phyloP scores from a whole-genome alignment of 2,329 filamentous ascomycete species.

The Paracoccidioides brasiliensis region DNA sequence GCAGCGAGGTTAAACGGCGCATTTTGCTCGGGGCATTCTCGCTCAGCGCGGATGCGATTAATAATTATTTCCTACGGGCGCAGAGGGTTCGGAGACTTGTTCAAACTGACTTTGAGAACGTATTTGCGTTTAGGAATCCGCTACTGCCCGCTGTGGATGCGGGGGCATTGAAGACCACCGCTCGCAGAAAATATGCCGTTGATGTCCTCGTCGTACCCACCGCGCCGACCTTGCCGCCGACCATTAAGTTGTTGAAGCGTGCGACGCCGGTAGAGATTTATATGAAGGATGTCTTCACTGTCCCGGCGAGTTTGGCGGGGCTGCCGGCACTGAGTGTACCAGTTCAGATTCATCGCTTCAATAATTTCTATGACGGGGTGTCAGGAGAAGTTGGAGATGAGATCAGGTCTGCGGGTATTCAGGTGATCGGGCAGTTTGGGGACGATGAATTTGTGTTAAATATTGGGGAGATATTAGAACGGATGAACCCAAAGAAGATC shows the following conservation, averaged over 20 bases:
- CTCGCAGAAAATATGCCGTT: slow-evolving; percentile 43
- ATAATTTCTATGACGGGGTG: background rate
- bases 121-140: slow-evolving; percentile 59
- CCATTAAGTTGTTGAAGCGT: slow-evolving; percentile 41
- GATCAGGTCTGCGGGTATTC: slow-evolving; percentile 27
- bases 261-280: slow-evolving; percentile 55
- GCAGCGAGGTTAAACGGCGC: slow-evolving; percentile 69
- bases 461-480: slow-evolving; percentile 25
- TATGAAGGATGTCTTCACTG: slow-evolving; percentile 89
- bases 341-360: slow-evolving; percentile 28
- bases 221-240: slow-evolving; percentile 62
- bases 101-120: slow-evolving; percentile 69
- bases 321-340: slow-evolving; percentile 81
- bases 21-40: slow-evolving; percentile 85
- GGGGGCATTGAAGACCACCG: slow-evolving; percentile 16
- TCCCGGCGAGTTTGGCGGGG: slow-evolving; percentile 84
- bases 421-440: slow-evolving; percentile 37
- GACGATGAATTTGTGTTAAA: slow-evolving; percentile 32
- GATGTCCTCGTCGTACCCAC: slow-evolving; percentile 85
- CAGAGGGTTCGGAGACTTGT: slow-evolving; percentile 77
- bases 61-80: slow-evolving; percentile 94
- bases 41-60: slow-evolving; percentile 76
- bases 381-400: background rate
- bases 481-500: background rate
- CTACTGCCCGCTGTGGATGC: slow-evolving; percentile 27